Conservation (phyloP, 2,329 filamentous ascomycete species). For the Stachybotrys chlorohalonatus region DNA sequence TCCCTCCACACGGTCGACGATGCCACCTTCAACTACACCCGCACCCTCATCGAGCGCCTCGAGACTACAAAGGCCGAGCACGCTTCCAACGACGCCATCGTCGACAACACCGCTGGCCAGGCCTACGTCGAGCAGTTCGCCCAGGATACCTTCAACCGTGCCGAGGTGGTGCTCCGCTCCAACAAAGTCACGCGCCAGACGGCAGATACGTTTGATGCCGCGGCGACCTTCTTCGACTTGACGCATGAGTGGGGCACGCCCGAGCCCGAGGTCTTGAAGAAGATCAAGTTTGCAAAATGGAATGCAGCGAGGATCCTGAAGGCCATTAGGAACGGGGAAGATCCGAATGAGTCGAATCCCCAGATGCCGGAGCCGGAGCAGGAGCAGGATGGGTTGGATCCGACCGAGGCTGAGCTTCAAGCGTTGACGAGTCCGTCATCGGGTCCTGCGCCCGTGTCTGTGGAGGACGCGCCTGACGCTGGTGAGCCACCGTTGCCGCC, state of each 20-base stretch:
- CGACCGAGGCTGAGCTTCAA: not conserved
- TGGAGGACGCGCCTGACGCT: conserved; percentile 45
- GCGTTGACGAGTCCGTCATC: conserved; percentile 3
- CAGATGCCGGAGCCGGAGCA: conserved; percentile 43
- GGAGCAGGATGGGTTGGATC: conserved; percentile 16
- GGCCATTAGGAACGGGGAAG: conserved; percentile 80
- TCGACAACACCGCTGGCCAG: conserved; percentile 77
- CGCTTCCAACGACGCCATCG: conserved; percentile 69
- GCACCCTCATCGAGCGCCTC: conserved; percentile 79
- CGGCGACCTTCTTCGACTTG: conserved; percentile 85
- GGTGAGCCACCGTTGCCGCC: conserved; percentile 21
- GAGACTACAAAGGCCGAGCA: conserved; percentile 56
- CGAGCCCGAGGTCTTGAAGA: conserved; percentile 68
- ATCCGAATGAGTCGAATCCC: conserved; percentile 88
- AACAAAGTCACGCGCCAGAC: conserved; percentile 87
- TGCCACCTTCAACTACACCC: conserved; percentile 74
- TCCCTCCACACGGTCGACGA: conserved; percentile 70
- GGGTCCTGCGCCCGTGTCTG: conserved; percentile 29
- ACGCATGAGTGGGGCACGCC: conserved; percentile 72
- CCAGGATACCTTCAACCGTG: conserved; percentile 75
- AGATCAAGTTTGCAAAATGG: conserved; percentile 95
- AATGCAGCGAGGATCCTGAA: conserved; percentile 86
- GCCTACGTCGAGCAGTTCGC: conserved; percentile 94
- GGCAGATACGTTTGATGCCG: conserved; percentile 86
- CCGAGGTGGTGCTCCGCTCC: conserved; percentile 70